Percentiles rank a stretch among this genome's conserved stretches.
phyloP scores from a whole-genome alignment of 2,329 filamentous ascomycete genomes.

The Colletotrichum aenigma region DNA sequence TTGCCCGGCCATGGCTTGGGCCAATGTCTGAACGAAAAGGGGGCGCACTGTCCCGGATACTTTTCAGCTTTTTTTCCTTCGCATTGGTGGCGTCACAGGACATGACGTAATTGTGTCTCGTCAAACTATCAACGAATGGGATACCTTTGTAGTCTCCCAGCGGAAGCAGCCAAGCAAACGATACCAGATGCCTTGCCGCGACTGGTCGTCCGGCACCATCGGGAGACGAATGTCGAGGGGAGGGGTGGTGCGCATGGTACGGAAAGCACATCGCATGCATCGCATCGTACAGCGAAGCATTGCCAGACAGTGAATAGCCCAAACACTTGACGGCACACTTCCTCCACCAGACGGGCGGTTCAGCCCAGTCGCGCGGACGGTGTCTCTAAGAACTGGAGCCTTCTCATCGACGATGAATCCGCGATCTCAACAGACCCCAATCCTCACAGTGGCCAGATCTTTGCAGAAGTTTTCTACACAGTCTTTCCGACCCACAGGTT shows the following conservation, averaged over 20 bases:
- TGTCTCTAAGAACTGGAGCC: background rate
- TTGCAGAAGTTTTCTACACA: background rate
- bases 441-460: background rate
- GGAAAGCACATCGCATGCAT: background rate
- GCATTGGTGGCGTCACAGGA: constrained; percentile 8
- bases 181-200: background rate
- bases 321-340: background rate
- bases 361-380: background rate
- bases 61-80: background rate
- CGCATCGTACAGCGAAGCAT: background rate
- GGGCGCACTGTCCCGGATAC: constrained; percentile 6
- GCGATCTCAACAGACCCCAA: background rate
- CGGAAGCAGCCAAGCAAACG: background rate
- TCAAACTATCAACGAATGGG: background rate
- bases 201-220: background rate
- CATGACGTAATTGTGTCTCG: constrained; percentile 17
- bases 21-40: background rate
- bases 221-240: background rate
- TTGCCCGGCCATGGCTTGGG: background rate
- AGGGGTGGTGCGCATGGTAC: background rate
- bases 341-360: background rate
- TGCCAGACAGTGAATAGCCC: background rate
- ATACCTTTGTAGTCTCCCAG: background rate
- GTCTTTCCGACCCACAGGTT: background rate
- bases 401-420: background rate